Conservation (phyloP, 2,329 filamentous ascomycete genomes). For the Colletotrichum sansevieriae region DNA sequence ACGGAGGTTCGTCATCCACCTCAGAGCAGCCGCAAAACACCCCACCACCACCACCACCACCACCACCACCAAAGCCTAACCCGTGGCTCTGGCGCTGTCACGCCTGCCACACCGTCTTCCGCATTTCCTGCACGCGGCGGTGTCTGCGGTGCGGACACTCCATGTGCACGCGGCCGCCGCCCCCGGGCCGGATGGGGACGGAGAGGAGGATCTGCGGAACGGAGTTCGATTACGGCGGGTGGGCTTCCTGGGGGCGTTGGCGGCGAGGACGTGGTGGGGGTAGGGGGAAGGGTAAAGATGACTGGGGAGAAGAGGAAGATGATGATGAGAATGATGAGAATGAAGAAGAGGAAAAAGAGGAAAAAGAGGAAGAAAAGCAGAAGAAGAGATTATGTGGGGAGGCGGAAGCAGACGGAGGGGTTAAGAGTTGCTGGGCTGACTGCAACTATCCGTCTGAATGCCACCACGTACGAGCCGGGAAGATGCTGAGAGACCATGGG, state of each 20-base stretch:
- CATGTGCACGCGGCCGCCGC: conserved; percentile 47
- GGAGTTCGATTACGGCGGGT: conserved; percentile 52
- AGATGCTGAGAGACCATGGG: neutral
- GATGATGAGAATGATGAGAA: neutral
- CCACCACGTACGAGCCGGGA: neutral
- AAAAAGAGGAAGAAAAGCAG: neutral
- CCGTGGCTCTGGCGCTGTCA: conserved; percentile 53
- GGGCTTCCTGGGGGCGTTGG: conserved; percentile 49
- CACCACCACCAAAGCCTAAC: conserved; percentile 9
- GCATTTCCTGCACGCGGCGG: conserved; percentile 50
- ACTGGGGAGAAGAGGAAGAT: neutral
- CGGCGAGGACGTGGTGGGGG: conserved; percentile 25
- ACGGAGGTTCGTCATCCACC: neutral
- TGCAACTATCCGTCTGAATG: conserved; percentile 36
- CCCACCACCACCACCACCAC: neutral
- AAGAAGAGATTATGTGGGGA: neutral
- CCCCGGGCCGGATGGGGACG: conserved; percentile 26
- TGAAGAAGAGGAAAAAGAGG: neutral
- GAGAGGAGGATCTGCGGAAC: conserved; percentile 41
- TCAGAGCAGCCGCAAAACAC: neutral
- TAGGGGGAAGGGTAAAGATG: too few relatives aligned
- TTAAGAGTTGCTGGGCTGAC: neutral
- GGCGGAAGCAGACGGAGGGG: neutral
- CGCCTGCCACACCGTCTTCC: conserved; percentile 47
- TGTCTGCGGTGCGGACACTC: conserved; percentile 56